Evolutionary conservation across 108 stramenopile species (phyloP).

Genomic region (Discostella stelligeroides): DNA sequence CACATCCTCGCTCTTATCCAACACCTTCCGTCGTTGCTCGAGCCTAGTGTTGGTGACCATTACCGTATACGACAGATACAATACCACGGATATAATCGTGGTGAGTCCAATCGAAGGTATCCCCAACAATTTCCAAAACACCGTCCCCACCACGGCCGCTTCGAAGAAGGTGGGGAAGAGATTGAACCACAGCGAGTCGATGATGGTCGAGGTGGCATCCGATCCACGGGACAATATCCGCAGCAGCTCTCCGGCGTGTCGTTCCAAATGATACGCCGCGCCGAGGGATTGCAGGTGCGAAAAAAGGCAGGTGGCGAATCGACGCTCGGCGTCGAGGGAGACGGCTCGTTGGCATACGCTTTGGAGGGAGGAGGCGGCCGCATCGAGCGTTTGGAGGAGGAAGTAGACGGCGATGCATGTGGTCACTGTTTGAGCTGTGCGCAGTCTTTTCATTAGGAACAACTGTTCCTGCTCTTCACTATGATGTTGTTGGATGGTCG

Average conservation of each 20-base stretch:
- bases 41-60: conserved; percentile 41
- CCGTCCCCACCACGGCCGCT: conserved; percentile 32
- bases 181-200: conserved; percentile 42
- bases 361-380: conserved; percentile 29
- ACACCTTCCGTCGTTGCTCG: conserved; percentile 27
- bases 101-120: conserved; percentile 28
- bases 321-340: conserved; percentile 46
- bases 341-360: conserved; percentile 35
- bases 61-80: conserved; percentile 39
- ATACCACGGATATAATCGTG: conserved; percentile 29
- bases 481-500: conserved; percentile 4
- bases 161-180: conserved; percentile 49
- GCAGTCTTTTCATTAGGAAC: conserved; percentile 3
- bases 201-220: conserved; percentile 38
- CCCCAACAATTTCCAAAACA: conserved; percentile 51
- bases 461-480: conserved; percentile 1
- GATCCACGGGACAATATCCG: conserved; percentile 43
- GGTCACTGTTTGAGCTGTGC: conserved; percentile 17
- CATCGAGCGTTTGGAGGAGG: conserved; percentile 16
- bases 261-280: conserved; percentile 45
- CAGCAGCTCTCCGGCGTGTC: conserved; percentile 46
- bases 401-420: conserved; percentile 38
- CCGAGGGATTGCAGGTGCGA: conserved; percentile 41
- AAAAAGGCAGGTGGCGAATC: conserved; percentile 40
- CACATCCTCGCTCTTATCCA: conserved; percentile 47